A percentile compares a stretch with the other conserved stretches of the same genome.
Conservation (phyloP, 495 filamentous ascomycete genomes). For the Sordaria brevicollis region DNA sequence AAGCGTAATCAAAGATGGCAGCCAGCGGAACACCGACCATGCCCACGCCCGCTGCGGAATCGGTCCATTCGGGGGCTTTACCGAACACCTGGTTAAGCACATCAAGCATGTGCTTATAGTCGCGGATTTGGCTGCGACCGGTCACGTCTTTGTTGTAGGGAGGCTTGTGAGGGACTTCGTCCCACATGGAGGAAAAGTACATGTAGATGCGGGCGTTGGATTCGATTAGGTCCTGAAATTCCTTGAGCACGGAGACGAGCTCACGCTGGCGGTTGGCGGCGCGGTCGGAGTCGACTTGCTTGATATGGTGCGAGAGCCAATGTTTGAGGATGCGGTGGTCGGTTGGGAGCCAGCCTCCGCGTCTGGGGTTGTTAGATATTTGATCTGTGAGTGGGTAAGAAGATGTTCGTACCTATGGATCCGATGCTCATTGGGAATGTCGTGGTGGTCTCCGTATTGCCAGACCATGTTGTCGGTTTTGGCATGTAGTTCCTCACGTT, state of each 20-base stretch:
- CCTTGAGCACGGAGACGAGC: conserved; percentile 34
- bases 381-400: neutral
- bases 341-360: conserved; percentile 41
- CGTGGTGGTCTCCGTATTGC: conserved; percentile 32
- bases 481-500: neutral
- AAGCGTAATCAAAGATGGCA: conserved; percentile 62
- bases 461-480: conserved; percentile 26
- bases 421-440: conserved; percentile 34
- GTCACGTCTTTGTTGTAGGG: conserved; percentile 53
- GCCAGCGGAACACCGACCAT: conserved; percentile 60
- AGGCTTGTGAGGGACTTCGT: conserved; percentile 48
- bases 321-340: conserved; percentile 41
- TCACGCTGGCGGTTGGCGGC: conserved; percentile 25
- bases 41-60: conserved; percentile 40
- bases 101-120: conserved; percentile 54
- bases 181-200: conserved; percentile 53
- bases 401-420: conserved; percentile 21
- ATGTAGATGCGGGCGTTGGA: conserved; percentile 35
- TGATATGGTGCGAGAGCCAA: conserved; percentile 37
- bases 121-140: conserved; percentile 47
- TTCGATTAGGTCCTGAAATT: conserved; percentile 41
- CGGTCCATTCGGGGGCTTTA: conserved; percentile 51
- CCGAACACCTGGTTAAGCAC: conserved; percentile 55
- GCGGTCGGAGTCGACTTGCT: conserved; percentile 39
- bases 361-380: conserved; percentile 18